Conservation (phyloP, 768 basidiomycete genomes). For the Mrakia hoshinonis region DNA sequence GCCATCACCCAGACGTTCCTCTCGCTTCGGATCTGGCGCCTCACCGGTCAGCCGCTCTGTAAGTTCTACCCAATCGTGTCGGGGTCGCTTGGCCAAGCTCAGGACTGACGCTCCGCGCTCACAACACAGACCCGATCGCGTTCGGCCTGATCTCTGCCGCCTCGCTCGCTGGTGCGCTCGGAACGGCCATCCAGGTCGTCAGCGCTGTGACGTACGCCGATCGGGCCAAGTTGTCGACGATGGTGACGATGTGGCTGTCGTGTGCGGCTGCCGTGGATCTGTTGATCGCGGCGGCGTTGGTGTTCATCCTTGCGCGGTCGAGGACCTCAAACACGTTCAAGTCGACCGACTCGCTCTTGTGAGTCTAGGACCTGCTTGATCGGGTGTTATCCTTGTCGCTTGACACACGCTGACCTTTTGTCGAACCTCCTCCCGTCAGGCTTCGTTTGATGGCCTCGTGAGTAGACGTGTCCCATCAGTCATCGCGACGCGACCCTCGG, state of each 20-base stretch:
- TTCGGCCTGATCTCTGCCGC: not conserved
- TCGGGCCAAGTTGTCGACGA: not conserved
- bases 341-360: not conserved
- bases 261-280: not conserved
- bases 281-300: not conserved
- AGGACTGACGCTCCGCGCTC: not conserved
- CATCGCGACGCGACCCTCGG: too few species aligned
- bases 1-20: slow-evolving; percentile 9
- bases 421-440: not conserved
- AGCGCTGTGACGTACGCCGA: not conserved
- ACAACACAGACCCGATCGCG: not conserved
- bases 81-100: too few species aligned
- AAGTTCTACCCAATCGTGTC: too few species aligned
- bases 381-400: not conserved
- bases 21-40: not conserved
- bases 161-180: not conserved
- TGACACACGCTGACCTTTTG: not conserved
- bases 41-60: not conserved
- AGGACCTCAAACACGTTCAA: not conserved
- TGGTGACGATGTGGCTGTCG: not conserved
- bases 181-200: not conserved
- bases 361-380: too few species aligned
- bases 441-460: not conserved
- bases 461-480: too few species aligned
- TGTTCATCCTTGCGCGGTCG: not conserved